Evolutionary conservation across 768 basidiomycete genomes (phyloP), one percentile per base, ranked within the genome.

Genomic region (Punctularia strigosozonata): DNA sequence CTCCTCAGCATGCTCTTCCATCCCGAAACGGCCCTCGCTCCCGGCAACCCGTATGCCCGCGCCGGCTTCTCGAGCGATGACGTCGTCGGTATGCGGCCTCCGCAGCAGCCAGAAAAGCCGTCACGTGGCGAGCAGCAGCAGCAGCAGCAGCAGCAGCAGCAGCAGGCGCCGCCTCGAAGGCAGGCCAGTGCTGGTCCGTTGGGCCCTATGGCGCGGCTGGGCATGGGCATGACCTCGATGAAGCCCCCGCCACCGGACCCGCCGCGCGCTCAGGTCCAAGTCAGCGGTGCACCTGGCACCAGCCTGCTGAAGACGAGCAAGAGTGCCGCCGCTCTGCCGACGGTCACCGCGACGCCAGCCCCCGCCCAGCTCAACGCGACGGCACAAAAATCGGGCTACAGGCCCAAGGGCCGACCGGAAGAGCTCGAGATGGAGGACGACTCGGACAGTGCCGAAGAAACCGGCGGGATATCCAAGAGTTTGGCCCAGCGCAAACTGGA

Each of bases 1-100:
- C 55, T 82, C 31, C 59, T 86, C 39, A 73, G 73, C 20, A 74
- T 74, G 54, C 58, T 88, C 31, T 66, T 88, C 65, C 78, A 86
- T 45, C 85, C 84, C 1, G 71, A 80, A 49, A 77, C 78, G 15
- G 50, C 61, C 10, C 60, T 75, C 22, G 70, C 82, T 49, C 77
- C 79, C 4, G 54, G 57, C 1, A 67, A 62, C 28, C 79, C 78
- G 53, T 73, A 77, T 2, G 79, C 75, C 56, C 64, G 73, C 43
- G 56, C 63, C 13, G 73, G 63, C 14, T 68, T 64, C 40, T 66
- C 68, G 6, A 58, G 60, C 14, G 67, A 71, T 15, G 70, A 76
- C 47, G 63, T 80, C 36, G 58, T 55, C 39, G 51, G 51, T 43
- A 41, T 47, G 36, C 44, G 40, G 21, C 46, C 54, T 1, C 37